Base-by-base conservation (phyloP, 768 basidiomycete genomes). In the Hygrophorus pudorinus region DNA sequence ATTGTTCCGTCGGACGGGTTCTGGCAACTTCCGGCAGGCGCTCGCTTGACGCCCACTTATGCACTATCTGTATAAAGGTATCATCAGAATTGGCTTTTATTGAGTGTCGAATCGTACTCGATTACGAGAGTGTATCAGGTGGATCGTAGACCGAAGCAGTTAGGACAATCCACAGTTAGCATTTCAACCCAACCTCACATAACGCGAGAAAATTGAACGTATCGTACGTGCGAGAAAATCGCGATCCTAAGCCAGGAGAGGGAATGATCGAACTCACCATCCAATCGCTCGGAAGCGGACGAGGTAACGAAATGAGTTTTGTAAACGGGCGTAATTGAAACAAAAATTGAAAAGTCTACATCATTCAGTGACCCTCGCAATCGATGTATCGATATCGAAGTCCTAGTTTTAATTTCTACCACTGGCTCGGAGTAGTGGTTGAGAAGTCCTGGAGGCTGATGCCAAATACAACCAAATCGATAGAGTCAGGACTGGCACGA, bases 171-270 rank as follows among this genome's bases (percentile, higher is more conserved):
- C 37, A 38, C 37, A 38, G 12, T 24, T 14, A 34, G 33, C 9
- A 34, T 20, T 11, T 17, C 16, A 5, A 38, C 34, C 17, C 41
- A 41, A 45, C 38, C 39, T 38, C 31, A 31, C 31, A 37, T 36
- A 29, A 45, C 30, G 38, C 39, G 38, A 34, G 35, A 35, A 18
- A 42, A 44, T 21, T 18, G 44, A 34, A 36, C 29, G 27, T 45
- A 16, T 42, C 30, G 36, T 40, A 38, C 31, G 45, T 56, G 58
- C 58, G 58, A 59, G 49, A 54, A 62, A 62, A 63, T 57, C 64
- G 63, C 61, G 64, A 65, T 63, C 56, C 37, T 34, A 42, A 51
- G 55, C 56, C 52, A 39, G 18, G 39, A 47, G 47, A 54, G 52
- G 47, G 41, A 46, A 48, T 49, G 53, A 53, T 44, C 27, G 49